These are phyloP conservation scores for Ceratobasidium sp. DNA, from an alignment of 1,284 basidiomycete genomes.

Conservation along the genomic window DNA sequence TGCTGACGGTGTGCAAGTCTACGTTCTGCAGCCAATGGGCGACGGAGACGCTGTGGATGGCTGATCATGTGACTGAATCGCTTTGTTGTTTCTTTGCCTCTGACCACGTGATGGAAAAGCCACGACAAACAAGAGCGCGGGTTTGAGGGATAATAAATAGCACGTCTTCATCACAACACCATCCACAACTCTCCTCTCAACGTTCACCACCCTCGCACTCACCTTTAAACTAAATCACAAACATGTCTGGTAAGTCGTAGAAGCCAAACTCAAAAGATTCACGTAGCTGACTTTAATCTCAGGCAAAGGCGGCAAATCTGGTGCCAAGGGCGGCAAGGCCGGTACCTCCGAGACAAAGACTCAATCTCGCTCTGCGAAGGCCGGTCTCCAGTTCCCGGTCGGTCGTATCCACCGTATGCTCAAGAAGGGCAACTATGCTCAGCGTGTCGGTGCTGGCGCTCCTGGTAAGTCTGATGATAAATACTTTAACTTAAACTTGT, in stretches of 20 bases:
- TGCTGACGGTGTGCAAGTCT: not conserved
- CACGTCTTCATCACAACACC: not conserved
- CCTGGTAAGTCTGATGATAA: conserved; percentile 46
- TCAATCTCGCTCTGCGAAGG: conserved; percentile 53
- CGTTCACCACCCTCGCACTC: conserved; percentile 48
- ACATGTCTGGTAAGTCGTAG: conserved; percentile 65
- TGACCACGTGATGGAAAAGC: conserved; percentile 20
- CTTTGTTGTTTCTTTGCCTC: not conserved
- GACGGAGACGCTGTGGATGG: not conserved
- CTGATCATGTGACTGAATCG: conserved; percentile 23
- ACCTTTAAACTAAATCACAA: conserved; percentile 48
- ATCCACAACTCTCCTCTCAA: conserved; percentile 50
- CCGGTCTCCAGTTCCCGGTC: conserved; percentile 55
- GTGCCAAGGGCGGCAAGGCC: conserved; percentile 57
- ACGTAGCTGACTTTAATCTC: not conserved
- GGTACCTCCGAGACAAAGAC: conserved; percentile 54
- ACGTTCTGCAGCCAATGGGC: not conserved
- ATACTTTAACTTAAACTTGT: too few species aligned
- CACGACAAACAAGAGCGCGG: not conserved
- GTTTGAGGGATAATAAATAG: conserved; percentile 33
- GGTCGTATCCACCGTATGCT: conserved; percentile 55
- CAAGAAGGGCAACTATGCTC: conserved; percentile 55
- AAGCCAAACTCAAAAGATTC: not conserved
- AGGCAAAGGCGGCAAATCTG: conserved; percentile 51
- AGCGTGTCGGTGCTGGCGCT: conserved; percentile 55